Conservation (phyloP, 169 alveolate species). For the Cryptosporidium bovis region DNA sequence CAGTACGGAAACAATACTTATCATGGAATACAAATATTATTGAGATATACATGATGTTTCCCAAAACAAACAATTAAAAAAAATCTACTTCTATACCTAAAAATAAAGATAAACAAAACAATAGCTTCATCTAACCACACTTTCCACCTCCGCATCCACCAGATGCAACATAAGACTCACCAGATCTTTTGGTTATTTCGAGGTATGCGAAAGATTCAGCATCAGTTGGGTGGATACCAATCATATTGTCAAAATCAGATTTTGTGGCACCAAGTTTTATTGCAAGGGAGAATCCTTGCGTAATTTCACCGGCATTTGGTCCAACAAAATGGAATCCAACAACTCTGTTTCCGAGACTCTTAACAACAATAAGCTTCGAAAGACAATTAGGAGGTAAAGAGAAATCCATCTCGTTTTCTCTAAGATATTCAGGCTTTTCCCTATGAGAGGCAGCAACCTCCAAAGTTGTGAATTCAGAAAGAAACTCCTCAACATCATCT, state of each 20-base stretch:
- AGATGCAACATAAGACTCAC: slow-evolving; percentile 88
- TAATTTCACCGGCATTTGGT: slow-evolving; percentile 98
- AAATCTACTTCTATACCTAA: not conserved
- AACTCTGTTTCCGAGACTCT: slow-evolving; percentile 88
- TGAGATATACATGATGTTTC: not conserved
- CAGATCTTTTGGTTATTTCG: slow-evolving; percentile 86
- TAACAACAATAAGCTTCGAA: slow-evolving; percentile 91
- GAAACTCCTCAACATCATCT: slow-evolving; percentile 87
- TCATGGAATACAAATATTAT: not conserved
- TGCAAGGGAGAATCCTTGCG: slow-evolving; percentile 96
- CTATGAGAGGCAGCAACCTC: slow-evolving; percentile 88
- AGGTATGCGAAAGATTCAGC: slow-evolving; percentile 92
- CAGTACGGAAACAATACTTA: not conserved
- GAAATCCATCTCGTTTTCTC: slow-evolving; percentile 82
- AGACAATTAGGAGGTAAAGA: slow-evolving; percentile 88
- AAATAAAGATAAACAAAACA: too few species aligned
- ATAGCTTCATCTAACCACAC: slow-evolving; percentile 82
- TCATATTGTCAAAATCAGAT: slow-evolving; percentile 87
- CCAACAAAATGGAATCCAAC: slow-evolving; percentile 97
- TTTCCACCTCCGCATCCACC: slow-evolving; percentile 97
- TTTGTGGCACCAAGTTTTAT: slow-evolving; percentile 93
- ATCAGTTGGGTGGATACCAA: slow-evolving; percentile 98
- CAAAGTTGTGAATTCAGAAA: slow-evolving; percentile 90
- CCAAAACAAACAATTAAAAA: not conserved
- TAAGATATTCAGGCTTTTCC: slow-evolving; percentile 77